Base-by-base conservation (phyloP, 2,329 filamentous ascomycete genomes). In the Lecanosticta acicola region DNA sequence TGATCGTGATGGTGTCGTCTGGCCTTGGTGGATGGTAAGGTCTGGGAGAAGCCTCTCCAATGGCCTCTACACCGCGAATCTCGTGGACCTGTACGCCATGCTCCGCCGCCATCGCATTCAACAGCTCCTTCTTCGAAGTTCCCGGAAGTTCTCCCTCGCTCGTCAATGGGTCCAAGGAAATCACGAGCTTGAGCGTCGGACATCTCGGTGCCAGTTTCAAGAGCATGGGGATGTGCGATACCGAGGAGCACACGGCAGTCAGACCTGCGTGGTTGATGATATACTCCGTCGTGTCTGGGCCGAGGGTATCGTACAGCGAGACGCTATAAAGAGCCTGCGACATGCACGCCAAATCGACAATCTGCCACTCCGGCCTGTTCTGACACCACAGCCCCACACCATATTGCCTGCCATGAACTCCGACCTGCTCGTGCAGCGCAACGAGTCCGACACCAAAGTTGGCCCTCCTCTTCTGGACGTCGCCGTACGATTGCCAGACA, bases 251-350 rank as follows among this genome's bases (percentile, higher is more conserved):
- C 32, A 97, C 80, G 60, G 83, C 87, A 48, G 76, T 68, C 46
- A 97, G 72, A 51, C 83, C 77, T 44, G 88, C 81, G 66, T 97
- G 91, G 68, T 94, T 94, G 71, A 97, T 85, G 68, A 98, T 96
- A 71, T 87, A 97, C 70, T 97, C 89, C 46, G 87, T 90, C 2
- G 90, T 81, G 56, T 95, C 87, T 10, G 91, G 84, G 8, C 91
- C 91, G 3, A 98, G 79, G 10, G 91, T 96, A 68, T 97, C 93
- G 73, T 98, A 98, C 41, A 98, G 83, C 3, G 91, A 95, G 45
- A 98, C 89, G 17, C 85, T 87, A 70, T 78, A 97, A 21, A 97
- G 79, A 5, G 84, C 80, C 68, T 97, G 93, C 10, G 89, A 93
- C 71, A 87, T 81, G 64, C 86, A 83, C 32, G 81, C 93, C 62